phyloP scores from a whole-genome alignment of 2,329 filamentous ascomycete species.

The Fusarium temperatum region DNA sequence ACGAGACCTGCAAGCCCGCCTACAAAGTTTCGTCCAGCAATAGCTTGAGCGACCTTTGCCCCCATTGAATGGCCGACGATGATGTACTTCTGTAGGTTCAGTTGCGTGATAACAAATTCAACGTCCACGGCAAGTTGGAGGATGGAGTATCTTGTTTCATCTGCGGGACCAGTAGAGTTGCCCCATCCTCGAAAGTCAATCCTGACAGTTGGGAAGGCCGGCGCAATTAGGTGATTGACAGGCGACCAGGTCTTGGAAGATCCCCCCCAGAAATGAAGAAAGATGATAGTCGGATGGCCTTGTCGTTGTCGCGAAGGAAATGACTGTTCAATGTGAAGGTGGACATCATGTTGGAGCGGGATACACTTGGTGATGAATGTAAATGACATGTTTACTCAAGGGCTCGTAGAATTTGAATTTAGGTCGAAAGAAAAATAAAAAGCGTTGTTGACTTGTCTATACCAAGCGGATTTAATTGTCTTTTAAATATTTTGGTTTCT shows the following conservation, averaged over 20 bases:
- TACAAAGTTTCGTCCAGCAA: background rate
- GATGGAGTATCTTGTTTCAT: background rate
- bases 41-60: background rate
- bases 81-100: background rate
- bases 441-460: accelerated
- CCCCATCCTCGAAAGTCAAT: background rate
- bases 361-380: background rate
- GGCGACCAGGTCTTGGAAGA: background rate
- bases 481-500: too few relatives aligned
- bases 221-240: background rate
- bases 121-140: background rate
- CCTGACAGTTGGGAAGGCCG: background rate
- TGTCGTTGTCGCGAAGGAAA: accelerated
- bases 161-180: accelerated
- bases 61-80: background rate
- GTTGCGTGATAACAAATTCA: accelerated
- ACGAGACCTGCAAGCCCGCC: accelerated
- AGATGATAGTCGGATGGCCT: accelerated
- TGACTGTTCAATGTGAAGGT: accelerated
- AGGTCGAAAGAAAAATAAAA: background rate
- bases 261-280: background rate
- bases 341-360: background rate
- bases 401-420: accelerated
- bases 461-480: accelerated
- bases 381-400: background rate